These are phyloP conservation scores for Hamigera avellanea DNA, from an alignment of 495 filamentous ascomycete species.

Conservation along the genomic window DNA sequence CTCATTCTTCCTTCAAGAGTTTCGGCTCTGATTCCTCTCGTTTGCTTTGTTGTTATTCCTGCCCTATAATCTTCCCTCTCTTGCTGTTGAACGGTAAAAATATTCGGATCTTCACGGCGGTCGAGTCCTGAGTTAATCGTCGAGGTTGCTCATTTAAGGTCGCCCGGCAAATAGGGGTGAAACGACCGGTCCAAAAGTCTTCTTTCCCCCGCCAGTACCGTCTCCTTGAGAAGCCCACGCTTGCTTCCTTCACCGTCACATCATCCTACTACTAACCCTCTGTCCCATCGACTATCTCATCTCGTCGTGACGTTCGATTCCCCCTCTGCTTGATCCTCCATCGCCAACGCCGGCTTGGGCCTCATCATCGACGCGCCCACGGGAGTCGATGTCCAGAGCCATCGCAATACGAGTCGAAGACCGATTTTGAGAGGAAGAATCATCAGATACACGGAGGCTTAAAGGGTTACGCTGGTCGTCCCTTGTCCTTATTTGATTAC, in stretches of 20 bases:
- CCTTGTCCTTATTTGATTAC: constrained; percentile 14
- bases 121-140: too few relatives aligned
- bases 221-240: too few relatives aligned
- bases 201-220: too few relatives aligned
- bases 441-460: constrained; percentile 6
- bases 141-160: constrained; percentile 2
- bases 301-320: too few relatives aligned
- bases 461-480: constrained; percentile 38
- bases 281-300: too few relatives aligned
- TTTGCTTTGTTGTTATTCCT: too few relatives aligned
- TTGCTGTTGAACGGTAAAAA: constrained; percentile 1
- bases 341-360: background rate
- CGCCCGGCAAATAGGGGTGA: constrained; percentile 5
- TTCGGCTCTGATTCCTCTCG: too few relatives aligned
- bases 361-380: background rate
- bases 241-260: too few relatives aligned
- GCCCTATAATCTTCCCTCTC: background rate
- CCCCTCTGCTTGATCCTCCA: too few relatives aligned
- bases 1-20: constrained; percentile 1
- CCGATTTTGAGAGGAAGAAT: background rate
- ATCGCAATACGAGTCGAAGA: background rate
- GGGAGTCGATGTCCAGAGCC: background rate
- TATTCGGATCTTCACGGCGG: constrained; percentile 1
- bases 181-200: too few relatives aligned
- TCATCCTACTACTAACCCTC: too few relatives aligned